Percentiles rank a stretch among this genome's conserved stretches.
Conservation (phyloP, 73 alveolate species). For the Stentor roeselii region DNA sequence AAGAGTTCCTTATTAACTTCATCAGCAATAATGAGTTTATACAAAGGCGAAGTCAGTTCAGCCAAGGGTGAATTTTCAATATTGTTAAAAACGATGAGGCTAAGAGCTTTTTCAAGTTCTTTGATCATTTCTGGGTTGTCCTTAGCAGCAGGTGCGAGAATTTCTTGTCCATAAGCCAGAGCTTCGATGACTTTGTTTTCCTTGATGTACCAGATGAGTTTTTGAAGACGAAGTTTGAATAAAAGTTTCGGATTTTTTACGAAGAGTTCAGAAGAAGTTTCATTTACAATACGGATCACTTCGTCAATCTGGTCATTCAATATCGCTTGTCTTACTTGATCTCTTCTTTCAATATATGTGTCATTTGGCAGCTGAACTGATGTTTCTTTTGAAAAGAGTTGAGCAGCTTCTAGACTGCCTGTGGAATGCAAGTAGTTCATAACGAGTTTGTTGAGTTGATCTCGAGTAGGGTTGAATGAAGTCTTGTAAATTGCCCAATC, state of each 20-base stretch:
- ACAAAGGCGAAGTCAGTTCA: slow-evolving; percentile 30
- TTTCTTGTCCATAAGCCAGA: slow-evolving; percentile 53
- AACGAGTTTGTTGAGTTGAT: slow-evolving; percentile 63
- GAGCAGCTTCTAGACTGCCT: slow-evolving; percentile 72
- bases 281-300: slow-evolving; percentile 61
- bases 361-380: slow-evolving; percentile 60
- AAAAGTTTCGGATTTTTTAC: slow-evolving; percentile 57
- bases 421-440: slow-evolving; percentile 73
- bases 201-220: slow-evolving; percentile 61
- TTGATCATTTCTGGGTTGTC: slow-evolving; percentile 38
- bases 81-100: slow-evolving; percentile 69
- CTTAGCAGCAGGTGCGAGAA: slow-evolving; percentile 43
- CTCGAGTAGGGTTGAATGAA: slow-evolving; percentile 34
- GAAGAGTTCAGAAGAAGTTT: slow-evolving; percentile 58
- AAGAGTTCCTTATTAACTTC: slow-evolving; percentile 31
- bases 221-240: slow-evolving; percentile 66
- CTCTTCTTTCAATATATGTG: slow-evolving; percentile 49
- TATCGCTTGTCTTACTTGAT: slow-evolving; percentile 58
- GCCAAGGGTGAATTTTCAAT: slow-evolving; percentile 47
- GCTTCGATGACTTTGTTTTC: slow-evolving; percentile 61
- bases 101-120: slow-evolving; percentile 72
- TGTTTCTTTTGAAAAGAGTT: slow-evolving; percentile 49
- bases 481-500: slow-evolving; percentile 39
- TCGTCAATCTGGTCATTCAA: slow-evolving; percentile 63
- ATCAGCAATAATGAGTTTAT: slow-evolving; percentile 28